Evolutionary conservation across 2,329 filamentous ascomycete genomes (phyloP).

Genomic region (Teratosphaeria epicoccoides): DNA sequence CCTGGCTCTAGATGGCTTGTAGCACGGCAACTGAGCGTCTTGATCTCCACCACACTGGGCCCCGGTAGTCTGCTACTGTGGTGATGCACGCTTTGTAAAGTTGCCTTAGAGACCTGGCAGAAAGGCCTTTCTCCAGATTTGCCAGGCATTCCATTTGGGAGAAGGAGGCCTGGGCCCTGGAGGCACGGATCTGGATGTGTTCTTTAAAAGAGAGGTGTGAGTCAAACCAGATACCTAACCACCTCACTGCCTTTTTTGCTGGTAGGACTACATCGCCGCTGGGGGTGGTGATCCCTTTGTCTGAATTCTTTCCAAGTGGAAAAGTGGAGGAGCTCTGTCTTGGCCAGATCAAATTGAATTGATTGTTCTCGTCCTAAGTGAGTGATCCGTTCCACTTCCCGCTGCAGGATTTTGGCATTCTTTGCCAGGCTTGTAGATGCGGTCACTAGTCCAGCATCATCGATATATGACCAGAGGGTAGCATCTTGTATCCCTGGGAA

Average conservation of each 20-base stretch:
- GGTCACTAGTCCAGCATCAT: neutral
- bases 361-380: neutral
- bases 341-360: neutral
- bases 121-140: neutral
- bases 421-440: neutral
- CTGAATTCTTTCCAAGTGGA: neutral
- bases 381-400: neutral
- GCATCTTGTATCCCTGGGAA: neutral
- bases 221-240: neutral
- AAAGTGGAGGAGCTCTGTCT: neutral
- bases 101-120: neutral
- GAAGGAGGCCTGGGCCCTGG: neutral
- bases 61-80: neutral
- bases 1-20: neutral
- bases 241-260: neutral
- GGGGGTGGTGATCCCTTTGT: neutral
- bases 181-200: neutral
- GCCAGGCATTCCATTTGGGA: neutral
- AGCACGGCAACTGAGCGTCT: neutral
- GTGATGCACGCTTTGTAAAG: neutral
- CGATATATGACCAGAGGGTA: neutral
- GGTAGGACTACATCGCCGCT: neutral
- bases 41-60: neutral
- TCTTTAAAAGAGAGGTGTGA: neutral
- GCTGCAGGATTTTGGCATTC: neutral